phyloP scores from a whole-genome alignment of 768 basidiomycete genomes.

The Lactarius deliciosus region DNA sequence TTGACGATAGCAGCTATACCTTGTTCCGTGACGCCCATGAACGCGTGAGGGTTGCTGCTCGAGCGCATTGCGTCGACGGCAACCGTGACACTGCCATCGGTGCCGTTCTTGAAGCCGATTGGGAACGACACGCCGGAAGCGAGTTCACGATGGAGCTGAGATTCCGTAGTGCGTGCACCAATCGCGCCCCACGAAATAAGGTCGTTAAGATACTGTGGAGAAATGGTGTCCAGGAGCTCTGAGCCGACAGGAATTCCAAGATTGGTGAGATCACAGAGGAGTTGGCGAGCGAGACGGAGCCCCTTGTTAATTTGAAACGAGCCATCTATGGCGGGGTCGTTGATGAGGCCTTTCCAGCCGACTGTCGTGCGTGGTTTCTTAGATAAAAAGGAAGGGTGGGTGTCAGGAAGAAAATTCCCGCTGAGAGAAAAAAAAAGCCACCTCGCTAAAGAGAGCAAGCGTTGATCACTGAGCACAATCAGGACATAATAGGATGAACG shows the following conservation, averaged over 20 bases:
- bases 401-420: not conserved
- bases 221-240: slow-evolving; percentile 85
- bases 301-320: slow-evolving; percentile 98
- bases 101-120: slow-evolving; percentile 99
- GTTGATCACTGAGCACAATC: slow-evolving; percentile 30
- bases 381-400: not conserved
- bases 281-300: slow-evolving; percentile 79
- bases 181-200: slow-evolving; percentile 93
- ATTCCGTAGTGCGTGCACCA: slow-evolving; percentile 96
- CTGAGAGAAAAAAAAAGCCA: slow-evolving; percentile 28
- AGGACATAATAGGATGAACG: slow-evolving; percentile 39
- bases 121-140: slow-evolving; percentile 97
- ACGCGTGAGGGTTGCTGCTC: slow-evolving; percentile 88
- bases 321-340: slow-evolving; percentile 94
- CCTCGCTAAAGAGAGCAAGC: slow-evolving; percentile 44
- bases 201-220: slow-evolving; percentile 82
- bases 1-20: slow-evolving; percentile 95
- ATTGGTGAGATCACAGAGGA: slow-evolving; percentile 88
- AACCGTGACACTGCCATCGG: slow-evolving; percentile 85
- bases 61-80: slow-evolving; percentile 97
- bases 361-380: slow-evolving; percentile 97
- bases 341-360: slow-evolving; percentile 95
- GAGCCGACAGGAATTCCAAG: slow-evolving; percentile 91
- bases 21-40: slow-evolving; percentile 90
- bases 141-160: slow-evolving; percentile 94